These are phyloP conservation scores for Leccinum variicolor DNA, from an alignment of 768 basidiomycete species.

Conservation along the genomic window DNA sequence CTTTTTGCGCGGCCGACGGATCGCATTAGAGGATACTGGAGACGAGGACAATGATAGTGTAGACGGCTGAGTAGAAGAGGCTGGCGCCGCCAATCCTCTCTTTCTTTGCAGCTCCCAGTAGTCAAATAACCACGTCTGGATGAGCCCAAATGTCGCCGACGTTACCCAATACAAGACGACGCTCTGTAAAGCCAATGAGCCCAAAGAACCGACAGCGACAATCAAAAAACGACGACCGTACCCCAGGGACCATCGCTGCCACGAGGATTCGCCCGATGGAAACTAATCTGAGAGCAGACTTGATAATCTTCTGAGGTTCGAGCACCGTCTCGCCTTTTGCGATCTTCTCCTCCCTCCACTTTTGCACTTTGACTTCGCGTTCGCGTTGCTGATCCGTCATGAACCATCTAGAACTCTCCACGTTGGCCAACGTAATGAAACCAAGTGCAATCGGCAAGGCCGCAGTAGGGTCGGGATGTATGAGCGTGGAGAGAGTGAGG, in stretches of 20 bases:
- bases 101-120: conserved; percentile 52
- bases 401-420: conserved; percentile 76
- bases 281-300: conserved; percentile 50
- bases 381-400: conserved; percentile 55
- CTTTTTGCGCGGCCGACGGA: conserved; percentile 7
- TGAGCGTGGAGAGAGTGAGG: conserved; percentile 65
- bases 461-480: conserved; percentile 69
- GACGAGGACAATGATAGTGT: neutral
- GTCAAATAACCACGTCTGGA: conserved; percentile 74
- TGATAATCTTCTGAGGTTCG: conserved; percentile 49
- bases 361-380: conserved; percentile 45
- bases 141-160: conserved; percentile 68
- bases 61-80: neutral
- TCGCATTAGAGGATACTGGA: neutral
- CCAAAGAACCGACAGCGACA: neutral
- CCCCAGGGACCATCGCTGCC: conserved; percentile 69
- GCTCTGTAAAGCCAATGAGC: conserved; percentile 36
- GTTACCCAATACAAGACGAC: conserved; percentile 75
- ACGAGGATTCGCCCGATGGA: conserved; percentile 67
- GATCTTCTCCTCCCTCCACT: conserved; percentile 42
- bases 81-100: conserved; percentile 10
- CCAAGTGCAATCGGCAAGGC: conserved; percentile 69
- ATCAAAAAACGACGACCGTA: conserved; percentile 30
- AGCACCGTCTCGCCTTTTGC: conserved; percentile 44
- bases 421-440: conserved; percentile 72